Conservation (phyloP, 345 rosid genomes). For the Lagerstroemia speciosa region DNA sequence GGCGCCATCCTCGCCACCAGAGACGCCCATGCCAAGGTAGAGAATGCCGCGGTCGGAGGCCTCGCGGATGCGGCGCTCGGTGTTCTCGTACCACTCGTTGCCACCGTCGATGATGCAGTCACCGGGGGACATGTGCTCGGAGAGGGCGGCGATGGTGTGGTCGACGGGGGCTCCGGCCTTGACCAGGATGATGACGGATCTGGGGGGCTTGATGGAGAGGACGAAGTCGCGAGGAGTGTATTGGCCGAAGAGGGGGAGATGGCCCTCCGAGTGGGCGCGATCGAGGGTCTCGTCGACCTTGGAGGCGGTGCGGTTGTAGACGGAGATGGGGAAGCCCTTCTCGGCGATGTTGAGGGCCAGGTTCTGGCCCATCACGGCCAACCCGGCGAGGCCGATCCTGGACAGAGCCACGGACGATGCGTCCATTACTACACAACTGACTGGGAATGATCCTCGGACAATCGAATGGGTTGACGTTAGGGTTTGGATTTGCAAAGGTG, state of each 20-base stretch:
- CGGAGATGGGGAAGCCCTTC: constrained; percentile 91
- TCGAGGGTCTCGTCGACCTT: constrained; percentile 82
- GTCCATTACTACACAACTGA: constrained; percentile 44
- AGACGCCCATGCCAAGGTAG: constrained; percentile 93
- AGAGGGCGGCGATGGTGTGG: constrained; percentile 72
- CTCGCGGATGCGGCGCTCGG: constrained; percentile 74
- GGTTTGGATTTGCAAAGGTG: background rate
- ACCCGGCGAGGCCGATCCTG: constrained; percentile 83
- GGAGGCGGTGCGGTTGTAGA: constrained; percentile 80
- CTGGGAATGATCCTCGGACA: background rate
- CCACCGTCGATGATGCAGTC: constrained; percentile 93
- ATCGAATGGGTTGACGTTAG: background rate
- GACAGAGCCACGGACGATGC: constrained; percentile 50
- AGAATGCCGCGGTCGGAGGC: constrained; percentile 48
- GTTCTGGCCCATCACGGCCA: constrained; percentile 99
- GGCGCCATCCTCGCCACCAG: constrained; percentile 96
- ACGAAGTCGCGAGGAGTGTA: constrained; percentile 77
- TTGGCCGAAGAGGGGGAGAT: constrained; percentile 69
- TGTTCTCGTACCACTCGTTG: constrained; percentile 90
- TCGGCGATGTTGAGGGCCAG: constrained; percentile 88
- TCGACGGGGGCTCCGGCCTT: constrained; percentile 94
- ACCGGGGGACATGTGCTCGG: constrained; percentile 73
- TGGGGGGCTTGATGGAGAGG: constrained; percentile 74
- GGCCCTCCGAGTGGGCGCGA: constrained; percentile 62
- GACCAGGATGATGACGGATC: constrained; percentile 91